Evolutionary conservation across 495 filamentous ascomycete genomes (phyloP).

Genomic region (Pyronema domesticum): DNA sequence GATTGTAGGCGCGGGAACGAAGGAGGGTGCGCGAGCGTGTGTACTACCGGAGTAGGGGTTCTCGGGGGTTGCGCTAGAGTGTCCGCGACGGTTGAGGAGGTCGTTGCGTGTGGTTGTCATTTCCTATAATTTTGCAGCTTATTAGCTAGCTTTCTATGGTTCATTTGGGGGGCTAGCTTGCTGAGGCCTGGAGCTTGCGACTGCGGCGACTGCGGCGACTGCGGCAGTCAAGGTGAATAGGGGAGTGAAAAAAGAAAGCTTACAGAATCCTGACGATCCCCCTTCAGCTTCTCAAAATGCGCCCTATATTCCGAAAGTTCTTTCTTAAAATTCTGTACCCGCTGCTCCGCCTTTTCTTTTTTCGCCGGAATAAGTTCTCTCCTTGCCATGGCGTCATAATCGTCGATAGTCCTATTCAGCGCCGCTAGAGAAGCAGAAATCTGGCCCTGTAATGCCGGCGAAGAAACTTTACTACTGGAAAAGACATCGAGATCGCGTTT

Average conservation of each 20-base stretch:
- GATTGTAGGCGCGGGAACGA: conserved; percentile 11
- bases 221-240: background rate
- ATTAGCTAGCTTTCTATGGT: background rate
- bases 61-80: conserved; percentile 73
- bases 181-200: no score
- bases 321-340: conserved; percentile 65
- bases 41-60: conserved; percentile 65
- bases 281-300: conserved; percentile 58
- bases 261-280: conserved; percentile 55
- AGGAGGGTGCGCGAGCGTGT: background rate
- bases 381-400: conserved; percentile 71
- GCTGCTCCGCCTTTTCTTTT: conserved; percentile 74
- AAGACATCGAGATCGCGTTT: conserved; percentile 68
- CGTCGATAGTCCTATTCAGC: conserved; percentile 79
- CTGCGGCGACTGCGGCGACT: background rate
- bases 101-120: conserved; percentile 56
- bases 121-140: conserved; percentile 6
- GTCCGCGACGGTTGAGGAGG: conserved; percentile 76
- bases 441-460: conserved; percentile 54
- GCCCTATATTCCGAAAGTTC: conserved; percentile 64
- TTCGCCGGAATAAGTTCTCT: conserved; percentile 74
- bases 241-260: conserved; percentile 8
- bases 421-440: conserved; percentile 75
- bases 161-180: background rate
- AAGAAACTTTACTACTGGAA: conserved; percentile 41